Evolutionary conservation across 805 yeast species (phyloP), one percentile per base, ranked within the genome.

Genomic region (Lipomyces sp.): DNA sequence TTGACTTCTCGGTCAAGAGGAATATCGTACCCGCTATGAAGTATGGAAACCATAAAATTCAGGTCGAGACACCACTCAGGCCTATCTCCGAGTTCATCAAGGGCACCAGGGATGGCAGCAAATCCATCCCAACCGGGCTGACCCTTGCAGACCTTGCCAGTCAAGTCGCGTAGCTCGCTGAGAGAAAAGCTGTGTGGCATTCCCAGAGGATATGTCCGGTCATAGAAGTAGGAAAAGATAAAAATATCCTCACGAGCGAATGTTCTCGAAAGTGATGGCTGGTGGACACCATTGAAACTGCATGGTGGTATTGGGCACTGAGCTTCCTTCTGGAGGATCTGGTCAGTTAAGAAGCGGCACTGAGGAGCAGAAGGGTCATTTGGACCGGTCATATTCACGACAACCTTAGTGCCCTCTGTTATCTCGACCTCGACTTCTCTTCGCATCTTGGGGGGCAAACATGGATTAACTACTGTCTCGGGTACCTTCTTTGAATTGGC

Each of bases 11-110:
- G 87, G 71, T 84, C 82, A 66, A 90, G 84, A 68, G 98, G 97
- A 71, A 95, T 92, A 73, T 94, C 98, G 79, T 95, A 95, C 55
- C 99, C 99, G n/a, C 93, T 89, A 78, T 93, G 97, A 71, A 95
- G 82, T 77, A 95, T 80, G 1, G 98, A 87, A 13, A 90, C 87
- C 85, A 94, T 93, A 84, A 90, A 95, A 10, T 93, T 87, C 71
- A 95, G 83, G 76, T 95, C 99, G 75, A 89, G 79, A 80, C 99
- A 95, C 96, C 97, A 94, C 74, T 89, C 88, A 55, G 98, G 97
- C 77, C 94, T 95, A 56, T 84, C 84, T 69, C 83, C 80, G 71
- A 95, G 84, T 69, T 87, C 85, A 51, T 83, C 81, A 54, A 92
- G 79, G 35, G 94, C 89, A 2, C 86, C 88, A 24, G 85, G 87